These are phyloP conservation scores for Lepraria neglecta DNA, from an alignment of 495 filamentous ascomycete genomes.

Conservation along the genomic window DNA sequence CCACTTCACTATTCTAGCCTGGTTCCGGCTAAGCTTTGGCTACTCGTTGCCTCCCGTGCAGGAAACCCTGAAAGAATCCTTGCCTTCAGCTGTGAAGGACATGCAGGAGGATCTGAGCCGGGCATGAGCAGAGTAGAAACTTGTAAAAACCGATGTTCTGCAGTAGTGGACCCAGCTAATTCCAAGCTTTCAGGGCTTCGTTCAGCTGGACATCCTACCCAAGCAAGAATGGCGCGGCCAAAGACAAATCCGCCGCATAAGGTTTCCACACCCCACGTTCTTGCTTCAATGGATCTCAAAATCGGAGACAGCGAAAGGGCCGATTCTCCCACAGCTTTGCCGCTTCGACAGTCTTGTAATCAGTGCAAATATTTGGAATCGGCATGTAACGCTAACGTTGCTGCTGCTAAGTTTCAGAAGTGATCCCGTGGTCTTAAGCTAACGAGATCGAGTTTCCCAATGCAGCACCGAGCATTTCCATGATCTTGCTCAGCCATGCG, in stretches of 20 bases:
- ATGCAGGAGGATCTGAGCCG: background rate
- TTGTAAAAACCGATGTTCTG: background rate
- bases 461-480: slow-evolving; percentile 1
- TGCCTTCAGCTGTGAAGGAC: slow-evolving; percentile 3
- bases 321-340: background rate
- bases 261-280: background rate
- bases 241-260: background rate
- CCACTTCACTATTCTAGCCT: slow-evolving; percentile 8
- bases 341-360: background rate
- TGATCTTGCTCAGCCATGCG: background rate
- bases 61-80: slow-evolving; percentile 4
- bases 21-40: slow-evolving; percentile 2
- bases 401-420: background rate
- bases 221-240: background rate
- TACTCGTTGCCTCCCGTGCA: background rate
- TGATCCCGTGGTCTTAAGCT: background rate
- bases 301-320: slow-evolving; percentile 2
- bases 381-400: background rate
- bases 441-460: background rate
- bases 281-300: slow-evolving; percentile 2
- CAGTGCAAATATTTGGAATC: background rate
- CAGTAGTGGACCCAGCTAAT: background rate
- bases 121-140: background rate
- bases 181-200: background rate
- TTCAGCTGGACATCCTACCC: background rate